Conservation (phyloP, 2,329 filamentous ascomycete genomes). For the Aspergillus sp. region DNA sequence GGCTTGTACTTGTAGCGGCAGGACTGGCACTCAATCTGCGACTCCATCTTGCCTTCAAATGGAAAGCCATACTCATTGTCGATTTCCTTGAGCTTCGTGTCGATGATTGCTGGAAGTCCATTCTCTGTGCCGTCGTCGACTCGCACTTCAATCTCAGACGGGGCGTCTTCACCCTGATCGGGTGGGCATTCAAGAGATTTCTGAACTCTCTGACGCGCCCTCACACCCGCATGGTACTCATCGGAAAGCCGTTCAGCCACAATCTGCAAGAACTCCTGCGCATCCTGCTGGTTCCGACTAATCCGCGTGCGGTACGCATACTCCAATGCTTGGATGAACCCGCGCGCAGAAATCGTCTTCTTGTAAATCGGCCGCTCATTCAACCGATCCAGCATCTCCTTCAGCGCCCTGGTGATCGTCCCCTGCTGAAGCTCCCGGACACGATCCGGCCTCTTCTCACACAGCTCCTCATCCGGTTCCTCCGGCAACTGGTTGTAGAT, state of each 20-base stretch:
- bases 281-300: constrained; percentile 93
- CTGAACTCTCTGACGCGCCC: constrained; percentile 58
- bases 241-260: constrained; percentile 89
- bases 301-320: constrained; percentile 85
- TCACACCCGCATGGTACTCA: constrained; percentile 83
- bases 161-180: constrained; percentile 20
- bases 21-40: constrained; percentile 89
- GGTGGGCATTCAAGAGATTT: constrained; percentile 23
- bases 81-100: constrained; percentile 38
- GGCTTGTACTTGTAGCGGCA: constrained; percentile 89
- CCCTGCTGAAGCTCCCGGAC: constrained; percentile 70
- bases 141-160: constrained; percentile 33
- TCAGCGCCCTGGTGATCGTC: constrained; percentile 80
- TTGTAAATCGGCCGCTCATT: constrained; percentile 92
- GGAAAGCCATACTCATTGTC: constrained; percentile 66
- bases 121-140: constrained; percentile 36
- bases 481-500: constrained; percentile 67
- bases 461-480: constrained; percentile 39
- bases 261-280: constrained; percentile 94
- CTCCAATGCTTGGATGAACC: constrained; percentile 81
- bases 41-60: constrained; percentile 87
- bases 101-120: constrained; percentile 35
- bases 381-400: constrained; percentile 86
- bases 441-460: constrained; percentile 47
- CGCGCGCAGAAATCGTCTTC: constrained; percentile 87